Percentiles rank a stretch among this genome's conserved stretches.
Conservation (phyloP, 768 basidiomycete genomes). For the Mycena amicta region DNA sequence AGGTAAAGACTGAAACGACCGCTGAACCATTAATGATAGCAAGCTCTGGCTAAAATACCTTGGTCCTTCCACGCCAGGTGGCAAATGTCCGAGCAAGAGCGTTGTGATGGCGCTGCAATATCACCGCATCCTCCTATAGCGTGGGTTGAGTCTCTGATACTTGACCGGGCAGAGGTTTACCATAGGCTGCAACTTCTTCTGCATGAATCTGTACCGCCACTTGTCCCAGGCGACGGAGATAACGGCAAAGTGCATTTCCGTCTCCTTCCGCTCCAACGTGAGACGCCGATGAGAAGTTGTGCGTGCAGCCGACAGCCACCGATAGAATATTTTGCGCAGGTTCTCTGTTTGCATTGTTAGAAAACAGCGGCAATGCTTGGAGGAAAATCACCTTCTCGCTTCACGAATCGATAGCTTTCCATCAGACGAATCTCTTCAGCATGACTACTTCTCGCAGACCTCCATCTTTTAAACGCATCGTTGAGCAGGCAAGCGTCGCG, state of each 20-base stretch:
- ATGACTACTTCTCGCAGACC: constrained; percentile 56
- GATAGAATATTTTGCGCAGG: constrained; percentile 66
- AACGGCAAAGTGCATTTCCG: constrained; percentile 55
- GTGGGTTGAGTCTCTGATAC: not conserved
- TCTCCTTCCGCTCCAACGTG: constrained; percentile 61
- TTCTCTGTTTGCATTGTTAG: constrained; percentile 48
- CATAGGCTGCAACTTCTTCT: constrained; percentile 64
- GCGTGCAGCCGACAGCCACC: constrained; percentile 67
- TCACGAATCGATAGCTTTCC: constrained; percentile 81
- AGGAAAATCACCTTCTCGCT: constrained; percentile 63
- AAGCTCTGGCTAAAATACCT: constrained; percentile 39
- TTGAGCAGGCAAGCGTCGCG: constrained; percentile 36
- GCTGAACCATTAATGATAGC: constrained; percentile 4
- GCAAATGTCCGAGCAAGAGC: constrained; percentile 68
- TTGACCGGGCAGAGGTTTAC: constrained; percentile 40
- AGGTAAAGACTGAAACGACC: constrained; percentile 60
- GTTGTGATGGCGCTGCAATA: constrained; percentile 60
- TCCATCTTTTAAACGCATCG: constrained; percentile 70
- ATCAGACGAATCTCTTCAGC: constrained; percentile 76
- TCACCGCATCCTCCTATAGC: constrained; percentile 59
- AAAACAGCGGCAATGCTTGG: not conserved
- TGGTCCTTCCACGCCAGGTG: constrained; percentile 76
- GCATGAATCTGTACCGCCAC: constrained; percentile 75
- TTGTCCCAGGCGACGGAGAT: constrained; percentile 70
- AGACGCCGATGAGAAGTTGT: constrained; percentile 62